Base-by-base conservation (phyloP, 495 filamentous ascomycete species). In the Tetracladium setigerum region DNA sequence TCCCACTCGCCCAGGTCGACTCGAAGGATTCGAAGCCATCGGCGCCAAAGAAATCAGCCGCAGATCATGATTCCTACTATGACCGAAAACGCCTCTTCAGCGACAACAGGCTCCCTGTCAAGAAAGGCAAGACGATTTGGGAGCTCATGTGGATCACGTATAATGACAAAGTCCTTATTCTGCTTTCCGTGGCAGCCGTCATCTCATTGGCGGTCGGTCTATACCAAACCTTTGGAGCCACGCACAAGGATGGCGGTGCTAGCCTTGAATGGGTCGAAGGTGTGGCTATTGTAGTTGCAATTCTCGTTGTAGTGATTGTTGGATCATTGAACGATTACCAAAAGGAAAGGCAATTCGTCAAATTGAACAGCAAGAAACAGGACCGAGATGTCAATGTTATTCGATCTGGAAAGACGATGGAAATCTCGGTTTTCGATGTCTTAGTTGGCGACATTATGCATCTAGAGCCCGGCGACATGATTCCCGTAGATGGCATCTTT, bases 401-500 rank as follows among this genome's bases (percentile, higher is more conserved):
- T 39, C 83, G 87, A 22, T 87, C 87, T 8, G 87, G 87, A 13
- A 84, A 81, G 58, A 81, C 82, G 3, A 69, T 71, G 37, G 83
- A 88, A 64, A 82, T 96, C 30, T 88, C 83, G 1, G 76, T 95
- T 30, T 77, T 84, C 57, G 86, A 94, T 53, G 63, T 96, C 30
- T 70, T 89, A 5, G 89, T 85, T 14, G 90, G 90, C 32, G 90
- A 95, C 59, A 74, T 96, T 15, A 72, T 95, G 51, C 77, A 84
- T 52, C 63, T 95, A 22, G 87, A 94, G 60, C 82, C 88, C n/a
- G 90, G 90, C 48, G 89, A 96, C 58, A 73, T 95, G 58, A 76
- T 95, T 46, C 84, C 86, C 0, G 86, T 84, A 0, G 86, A 90
- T 57, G 86, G 86, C n/a, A 73, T 90, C 42, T 77, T 84, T 45